Conservation (phyloP, 2,329 filamentous ascomycete species). For the Arthrobotrys megalospora region DNA sequence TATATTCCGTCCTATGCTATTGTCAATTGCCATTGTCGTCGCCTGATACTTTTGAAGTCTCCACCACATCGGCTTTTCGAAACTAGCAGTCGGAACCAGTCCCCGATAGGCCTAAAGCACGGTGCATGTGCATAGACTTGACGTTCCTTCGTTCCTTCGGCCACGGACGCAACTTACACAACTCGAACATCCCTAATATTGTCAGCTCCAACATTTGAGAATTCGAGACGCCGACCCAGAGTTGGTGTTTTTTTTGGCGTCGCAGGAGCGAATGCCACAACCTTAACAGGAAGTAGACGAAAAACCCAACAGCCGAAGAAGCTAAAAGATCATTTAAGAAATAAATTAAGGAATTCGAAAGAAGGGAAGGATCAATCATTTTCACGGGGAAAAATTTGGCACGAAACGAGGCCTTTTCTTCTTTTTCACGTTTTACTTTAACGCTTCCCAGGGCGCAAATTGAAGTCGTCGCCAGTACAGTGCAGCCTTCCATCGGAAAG, state of each 20-base stretch:
- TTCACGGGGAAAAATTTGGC: slow-evolving; percentile 12
- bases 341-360: slow-evolving; percentile 43
- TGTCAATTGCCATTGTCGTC: slow-evolving; percentile 19
- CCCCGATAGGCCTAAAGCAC: slow-evolving; percentile 47
- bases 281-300: slow-evolving; percentile 37
- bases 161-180: slow-evolving; percentile 8
- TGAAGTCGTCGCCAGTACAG: slow-evolving; percentile 9
- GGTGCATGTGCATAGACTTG: slow-evolving; percentile 17
- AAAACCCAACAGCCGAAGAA: slow-evolving; percentile 42
- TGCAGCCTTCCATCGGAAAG: slow-evolving; percentile 17
- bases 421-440: slow-evolving; percentile 37
- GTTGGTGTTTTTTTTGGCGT: slow-evolving; percentile 25
- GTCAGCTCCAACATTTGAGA: slow-evolving; percentile 10
- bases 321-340: slow-evolving; percentile 24
- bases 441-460: slow-evolving; percentile 26
- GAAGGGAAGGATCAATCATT: slow-evolving; percentile 21
- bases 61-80: slow-evolving; percentile 28
- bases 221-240: slow-evolving; percentile 7
- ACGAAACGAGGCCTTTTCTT: slow-evolving; percentile 40
- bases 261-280: slow-evolving; percentile 41
- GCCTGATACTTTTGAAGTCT: slow-evolving; percentile 32
- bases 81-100: slow-evolving; percentile 36
- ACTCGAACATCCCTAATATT: slow-evolving; percentile 22
- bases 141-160: slow-evolving; percentile 21
- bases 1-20: slow-evolving; percentile 13